These are phyloP conservation scores for Trapa bicornis DNA, from an alignment of 345 rosid genomes.

Conservation along the genomic window DNA sequence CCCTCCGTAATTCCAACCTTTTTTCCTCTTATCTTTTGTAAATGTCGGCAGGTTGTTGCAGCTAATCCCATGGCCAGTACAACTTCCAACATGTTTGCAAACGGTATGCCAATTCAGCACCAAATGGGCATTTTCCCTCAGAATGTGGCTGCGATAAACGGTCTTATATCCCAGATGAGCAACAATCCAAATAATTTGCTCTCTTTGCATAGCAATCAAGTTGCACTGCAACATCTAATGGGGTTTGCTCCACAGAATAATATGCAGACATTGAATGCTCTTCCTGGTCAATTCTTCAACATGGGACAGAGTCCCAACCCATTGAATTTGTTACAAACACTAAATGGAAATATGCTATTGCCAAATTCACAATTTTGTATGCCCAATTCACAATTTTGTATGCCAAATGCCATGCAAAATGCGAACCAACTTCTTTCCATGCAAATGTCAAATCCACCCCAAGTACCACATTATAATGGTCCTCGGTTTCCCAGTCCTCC, in stretches of 20 bases:
- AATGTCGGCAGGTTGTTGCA: not conserved
- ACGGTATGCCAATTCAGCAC: conserved; percentile 5
- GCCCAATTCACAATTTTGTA: conserved; percentile 21
- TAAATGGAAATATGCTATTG: conserved; percentile 16
- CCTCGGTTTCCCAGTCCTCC: conserved; percentile 5
- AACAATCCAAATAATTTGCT: conserved; percentile 9
- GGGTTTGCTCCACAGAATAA: conserved; percentile 6
- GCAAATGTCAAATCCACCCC: conserved; percentile 19
- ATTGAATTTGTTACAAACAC: conserved; percentile 20
- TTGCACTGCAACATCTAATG: conserved; percentile 8
- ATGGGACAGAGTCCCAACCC: conserved; percentile 5
- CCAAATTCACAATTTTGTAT: conserved; percentile 22
- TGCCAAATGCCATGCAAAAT: conserved; percentile 23
- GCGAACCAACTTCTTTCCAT: conserved; percentile 24
- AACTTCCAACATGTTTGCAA: conserved; percentile 1
- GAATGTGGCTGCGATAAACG: conserved; percentile 20
- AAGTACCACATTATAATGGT: conserved; percentile 7
- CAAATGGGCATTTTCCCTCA: conserved; percentile 18
- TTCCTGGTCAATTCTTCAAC: conserved; percentile 10
- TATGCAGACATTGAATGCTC: conserved; percentile 17
- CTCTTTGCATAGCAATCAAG: conserved; percentile 7
- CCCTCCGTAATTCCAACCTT: not conserved
- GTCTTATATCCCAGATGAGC: conserved; percentile 6
- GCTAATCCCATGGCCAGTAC: not conserved
- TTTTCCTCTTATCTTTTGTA: not conserved